Evolutionary conservation across 306 rosid genomes (phyloP).

Genomic region (Parietaria judaica): DNA sequence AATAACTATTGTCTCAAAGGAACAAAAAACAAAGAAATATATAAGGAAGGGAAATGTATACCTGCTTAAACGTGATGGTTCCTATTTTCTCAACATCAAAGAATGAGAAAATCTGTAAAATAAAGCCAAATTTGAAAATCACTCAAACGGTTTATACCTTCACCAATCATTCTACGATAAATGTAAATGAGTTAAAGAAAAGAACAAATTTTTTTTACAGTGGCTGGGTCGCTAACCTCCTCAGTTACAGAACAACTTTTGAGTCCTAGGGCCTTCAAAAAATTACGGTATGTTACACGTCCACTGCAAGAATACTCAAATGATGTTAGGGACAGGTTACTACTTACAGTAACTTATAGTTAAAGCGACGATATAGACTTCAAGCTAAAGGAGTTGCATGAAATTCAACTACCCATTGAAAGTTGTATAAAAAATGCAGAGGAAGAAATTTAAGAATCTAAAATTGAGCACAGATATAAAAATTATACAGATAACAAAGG

Average conservation of each 20-base stretch:
- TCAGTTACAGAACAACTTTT: slow-evolving; percentile 50
- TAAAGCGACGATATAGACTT: too few relatives aligned
- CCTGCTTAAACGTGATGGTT: slow-evolving; percentile 75
- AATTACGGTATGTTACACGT: slow-evolving; percentile 54
- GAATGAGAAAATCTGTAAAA: slow-evolving; percentile 64
- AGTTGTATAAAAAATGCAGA: too few relatives aligned
- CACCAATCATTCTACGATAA: neutral
- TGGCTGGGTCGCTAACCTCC: slow-evolving; percentile 51
- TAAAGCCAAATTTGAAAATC: slow-evolving; percentile 1
- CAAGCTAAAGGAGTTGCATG: too few relatives aligned
- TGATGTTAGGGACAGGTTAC: neutral
- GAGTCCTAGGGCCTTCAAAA: slow-evolving; percentile 64
- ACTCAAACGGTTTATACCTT: neutral
- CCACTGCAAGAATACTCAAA: slow-evolving; percentile 53
- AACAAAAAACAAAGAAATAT: slow-evolving; percentile 1
- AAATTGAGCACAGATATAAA: too few relatives aligned
- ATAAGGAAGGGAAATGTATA: slow-evolving; percentile 11
- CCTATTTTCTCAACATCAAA: slow-evolving; percentile 62
- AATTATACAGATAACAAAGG: too few relatives aligned
- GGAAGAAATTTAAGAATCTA: too few relatives aligned
- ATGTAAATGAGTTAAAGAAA: neutral
- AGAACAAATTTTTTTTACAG: neutral
- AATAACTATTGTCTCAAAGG: neutral
- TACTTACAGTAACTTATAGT: too few relatives aligned
- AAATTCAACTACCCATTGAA: too few relatives aligned